Percentiles rank a stretch among this genome's conserved stretches.
Conservation (phyloP, 768 basidiomycete species). For the Dacryopinax spathularia region DNA sequence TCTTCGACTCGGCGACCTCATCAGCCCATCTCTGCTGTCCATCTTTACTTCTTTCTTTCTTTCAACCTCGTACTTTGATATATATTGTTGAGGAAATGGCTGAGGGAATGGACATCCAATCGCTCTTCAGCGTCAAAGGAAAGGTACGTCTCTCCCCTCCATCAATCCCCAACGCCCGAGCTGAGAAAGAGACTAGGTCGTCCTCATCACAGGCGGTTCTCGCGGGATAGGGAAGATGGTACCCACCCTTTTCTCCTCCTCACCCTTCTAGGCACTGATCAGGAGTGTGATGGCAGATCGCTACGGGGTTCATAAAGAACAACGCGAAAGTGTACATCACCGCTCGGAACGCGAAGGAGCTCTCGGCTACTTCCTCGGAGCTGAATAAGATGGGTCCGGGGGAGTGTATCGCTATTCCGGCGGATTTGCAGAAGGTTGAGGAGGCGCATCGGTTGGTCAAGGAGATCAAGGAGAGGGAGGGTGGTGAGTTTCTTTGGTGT, state of each 20-base stretch:
- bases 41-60: no score
- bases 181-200: no score
- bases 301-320: slow-evolving; percentile 47
- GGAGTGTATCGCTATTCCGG: slow-evolving; percentile 38
- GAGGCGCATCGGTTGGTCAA: slow-evolving; percentile 41
- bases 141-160: no score
- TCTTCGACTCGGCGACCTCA: no score
- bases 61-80: no score
- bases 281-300: slow-evolving; percentile 31
- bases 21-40: no score
- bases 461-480: slow-evolving; percentile 39
- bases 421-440: slow-evolving; percentile 38
- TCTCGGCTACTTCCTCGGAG: slow-evolving; percentile 37
- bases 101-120: no score
- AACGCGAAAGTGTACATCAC: slow-evolving; percentile 54
- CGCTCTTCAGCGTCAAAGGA: no score
- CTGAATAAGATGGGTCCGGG: slow-evolving; percentile 42
- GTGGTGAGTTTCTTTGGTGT: slow-evolving; percentile 18
- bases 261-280: neutral
- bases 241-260: slow-evolving; percentile 10
- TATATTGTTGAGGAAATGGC: no score
- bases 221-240: slow-evolving; percentile 56
- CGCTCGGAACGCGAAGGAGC: slow-evolving; percentile 40
- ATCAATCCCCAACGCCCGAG: no score
- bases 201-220: slow-evolving; percentile 52